Evolutionary conservation across 441 rosid species (phyloP).

Genomic region (Breynia disticha): DNA sequence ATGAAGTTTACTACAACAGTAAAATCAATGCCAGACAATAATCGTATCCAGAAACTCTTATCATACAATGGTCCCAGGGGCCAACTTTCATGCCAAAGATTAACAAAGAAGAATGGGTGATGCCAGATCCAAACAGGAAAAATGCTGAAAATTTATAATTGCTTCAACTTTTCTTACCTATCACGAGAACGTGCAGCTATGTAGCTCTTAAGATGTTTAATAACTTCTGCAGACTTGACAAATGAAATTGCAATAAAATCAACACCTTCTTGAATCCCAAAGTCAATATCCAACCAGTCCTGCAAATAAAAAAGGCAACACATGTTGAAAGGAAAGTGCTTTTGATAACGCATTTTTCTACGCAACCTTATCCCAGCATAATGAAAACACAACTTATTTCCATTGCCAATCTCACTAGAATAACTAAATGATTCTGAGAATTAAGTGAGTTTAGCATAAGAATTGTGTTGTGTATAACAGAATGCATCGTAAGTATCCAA

Average conservation of each 20-base stretch:
- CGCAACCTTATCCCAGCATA: too few species aligned
- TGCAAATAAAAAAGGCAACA: conserved; percentile 15
- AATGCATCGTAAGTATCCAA: too few species aligned
- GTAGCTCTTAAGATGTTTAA: conserved; percentile 88
- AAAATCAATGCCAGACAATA: too few species aligned
- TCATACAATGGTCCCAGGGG: too few species aligned
- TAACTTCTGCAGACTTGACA: conserved; percentile 97
- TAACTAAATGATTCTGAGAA: too few species aligned
- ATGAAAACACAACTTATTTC: too few species aligned
- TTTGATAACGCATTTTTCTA: too few species aligned
- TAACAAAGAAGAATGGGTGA: background rate
- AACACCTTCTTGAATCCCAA: conserved; percentile 88
- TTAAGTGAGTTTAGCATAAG: too few species aligned
- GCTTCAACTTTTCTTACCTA: conserved; percentile 33
- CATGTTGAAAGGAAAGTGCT: too few species aligned
- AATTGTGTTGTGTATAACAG: too few species aligned
- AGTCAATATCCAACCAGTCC: conserved; percentile 99
- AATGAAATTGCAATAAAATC: conserved; percentile 96
- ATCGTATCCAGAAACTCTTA: too few species aligned
- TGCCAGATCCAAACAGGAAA: background rate
- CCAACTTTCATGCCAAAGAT: conserved; percentile 8
- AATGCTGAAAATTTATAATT: conserved; percentile 26
- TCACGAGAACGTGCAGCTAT: conserved; percentile 78
- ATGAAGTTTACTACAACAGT: background rate
- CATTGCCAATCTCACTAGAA: too few species aligned